Conservation (phyloP, 805 yeast genomes). For the Geotrichum ghanense region DNA sequence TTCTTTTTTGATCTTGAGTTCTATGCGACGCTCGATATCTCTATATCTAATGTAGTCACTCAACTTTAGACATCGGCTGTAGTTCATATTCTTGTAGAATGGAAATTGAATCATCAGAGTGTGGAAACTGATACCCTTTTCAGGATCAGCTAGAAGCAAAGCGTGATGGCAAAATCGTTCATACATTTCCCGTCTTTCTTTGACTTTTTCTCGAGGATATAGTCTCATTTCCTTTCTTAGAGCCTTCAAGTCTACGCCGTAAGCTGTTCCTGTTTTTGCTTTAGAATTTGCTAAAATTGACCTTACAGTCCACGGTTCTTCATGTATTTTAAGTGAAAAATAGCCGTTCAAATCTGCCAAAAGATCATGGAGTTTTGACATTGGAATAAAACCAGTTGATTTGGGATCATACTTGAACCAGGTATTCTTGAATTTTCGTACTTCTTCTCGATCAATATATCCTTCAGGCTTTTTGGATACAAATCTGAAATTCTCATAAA, state of each 20-base stretch:
- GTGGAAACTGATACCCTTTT: conserved; percentile 55
- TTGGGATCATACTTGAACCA: conserved; percentile 74
- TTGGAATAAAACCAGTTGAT: conserved; percentile 63
- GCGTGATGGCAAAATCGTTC: conserved; percentile 67
- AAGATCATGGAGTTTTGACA: conserved; percentile 43
- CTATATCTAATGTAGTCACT: background rate
- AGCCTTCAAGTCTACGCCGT: conserved; percentile 39
- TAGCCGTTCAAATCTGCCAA: conserved; percentile 60
- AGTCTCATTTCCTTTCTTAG: conserved; percentile 39
- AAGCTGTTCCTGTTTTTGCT: conserved; percentile 23
- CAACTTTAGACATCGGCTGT: conserved; percentile 50
- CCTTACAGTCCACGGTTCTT: conserved; percentile 40
- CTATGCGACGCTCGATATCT: background rate
- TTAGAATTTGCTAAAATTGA: conserved; percentile 36
- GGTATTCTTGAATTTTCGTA: conserved; percentile 54
- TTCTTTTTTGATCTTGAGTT: background rate
- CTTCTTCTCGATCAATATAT: conserved; percentile 38
- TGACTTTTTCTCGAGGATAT: conserved; percentile 45
- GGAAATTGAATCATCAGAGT: conserved; percentile 58
- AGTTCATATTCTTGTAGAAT: conserved; percentile 63
- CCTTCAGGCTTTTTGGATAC: conserved; percentile 43
- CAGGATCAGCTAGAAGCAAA: conserved; percentile 42
- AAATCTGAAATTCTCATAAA: conserved; percentile 84
- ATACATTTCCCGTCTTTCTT: conserved; percentile 42
- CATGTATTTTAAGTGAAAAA: conserved; percentile 60